phyloP scores from a whole-genome alignment of 805 yeast species.

The Tetrapisispora namnaoensis region DNA sequence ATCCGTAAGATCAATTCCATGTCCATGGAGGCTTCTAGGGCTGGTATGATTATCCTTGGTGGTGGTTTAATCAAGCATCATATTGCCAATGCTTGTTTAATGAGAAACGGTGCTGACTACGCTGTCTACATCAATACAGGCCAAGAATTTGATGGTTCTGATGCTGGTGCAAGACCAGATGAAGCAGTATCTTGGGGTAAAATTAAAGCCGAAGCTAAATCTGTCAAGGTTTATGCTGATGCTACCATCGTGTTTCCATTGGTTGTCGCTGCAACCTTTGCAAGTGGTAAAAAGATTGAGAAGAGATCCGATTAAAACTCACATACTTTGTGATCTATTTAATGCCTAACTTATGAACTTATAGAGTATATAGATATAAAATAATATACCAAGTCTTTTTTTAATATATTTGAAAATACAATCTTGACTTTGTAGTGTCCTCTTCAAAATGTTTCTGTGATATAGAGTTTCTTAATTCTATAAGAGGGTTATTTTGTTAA shows the following conservation, averaged over 20 bases:
- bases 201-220: slow-evolving; percentile 86
- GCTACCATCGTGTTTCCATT: slow-evolving; percentile 92
- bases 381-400: not conserved
- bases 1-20: slow-evolving; percentile 83
- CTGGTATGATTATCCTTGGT: slow-evolving; percentile 94
- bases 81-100: slow-evolving; percentile 92
- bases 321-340: not conserved
- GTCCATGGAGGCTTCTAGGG: slow-evolving; percentile 89
- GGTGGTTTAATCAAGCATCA: slow-evolving; percentile 97
- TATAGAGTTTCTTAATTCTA: too few species aligned
- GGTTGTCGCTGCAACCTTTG: slow-evolving; percentile 96
- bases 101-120: slow-evolving; percentile 99
- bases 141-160: slow-evolving; percentile 97
- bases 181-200: slow-evolving; percentile 99
- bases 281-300: slow-evolving; percentile 34
- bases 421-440: not conserved
- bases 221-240: slow-evolving; percentile 90
- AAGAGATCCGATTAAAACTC: slow-evolving; percentile 2
- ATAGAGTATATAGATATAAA: not conserved
- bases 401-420: too few species aligned
- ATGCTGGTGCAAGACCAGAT: slow-evolving; percentile 98
- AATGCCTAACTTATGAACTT: slow-evolving; percentile 3
- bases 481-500: not conserved
- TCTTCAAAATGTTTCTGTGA: not conserved
- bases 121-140: slow-evolving; percentile 97